phyloP scores from a whole-genome alignment of 805 yeast species.

The Clavispora vitiphila region DNA sequence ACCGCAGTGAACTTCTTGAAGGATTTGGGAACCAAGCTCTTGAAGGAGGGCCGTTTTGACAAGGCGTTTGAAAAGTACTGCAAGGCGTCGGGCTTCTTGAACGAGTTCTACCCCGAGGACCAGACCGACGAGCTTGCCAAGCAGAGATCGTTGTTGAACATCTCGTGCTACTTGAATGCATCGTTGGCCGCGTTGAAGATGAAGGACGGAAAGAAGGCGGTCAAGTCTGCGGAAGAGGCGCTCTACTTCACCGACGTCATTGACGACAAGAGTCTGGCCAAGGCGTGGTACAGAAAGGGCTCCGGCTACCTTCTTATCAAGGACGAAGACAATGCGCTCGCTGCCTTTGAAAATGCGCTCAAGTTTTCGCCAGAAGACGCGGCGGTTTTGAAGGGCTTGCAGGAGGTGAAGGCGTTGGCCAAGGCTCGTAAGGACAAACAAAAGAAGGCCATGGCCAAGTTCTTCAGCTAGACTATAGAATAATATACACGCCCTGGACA shows the following conservation, averaged over 20 bases:
- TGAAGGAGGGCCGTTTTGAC: slow-evolving; percentile 57
- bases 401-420: slow-evolving; percentile 49
- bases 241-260: slow-evolving; percentile 49
- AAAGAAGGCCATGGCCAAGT: slow-evolving; percentile 68
- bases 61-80: slow-evolving; percentile 63
- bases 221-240: slow-evolving; percentile 62
- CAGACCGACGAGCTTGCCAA: slow-evolving; percentile 50
- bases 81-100: slow-evolving; percentile 66
- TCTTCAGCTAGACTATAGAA: slow-evolving; percentile 38
- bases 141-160: slow-evolving; percentile 48
- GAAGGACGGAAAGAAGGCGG: slow-evolving; percentile 47
- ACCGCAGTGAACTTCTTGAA: slow-evolving; percentile 63
- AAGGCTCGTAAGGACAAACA: slow-evolving; percentile 60
- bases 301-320: slow-evolving; percentile 59
- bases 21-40: slow-evolving; percentile 69
- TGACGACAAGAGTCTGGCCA: slow-evolving; percentile 67
- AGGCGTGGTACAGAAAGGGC: slow-evolving; percentile 86
- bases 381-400: slow-evolving; percentile 61
- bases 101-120: slow-evolving; percentile 71
- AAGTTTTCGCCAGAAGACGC: slow-evolving; percentile 63
- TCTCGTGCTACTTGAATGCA: slow-evolving; percentile 64
- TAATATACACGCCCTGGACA: no score
- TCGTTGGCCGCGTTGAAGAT: slow-evolving; percentile 70
- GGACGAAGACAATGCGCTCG: slow-evolving; percentile 66
- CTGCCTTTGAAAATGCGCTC: slow-evolving; percentile 62